These are phyloP conservation scores for Ganoderma leucocontextum DNA, from an alignment of 1,284 basidiomycete genomes.

Conservation along the genomic window DNA sequence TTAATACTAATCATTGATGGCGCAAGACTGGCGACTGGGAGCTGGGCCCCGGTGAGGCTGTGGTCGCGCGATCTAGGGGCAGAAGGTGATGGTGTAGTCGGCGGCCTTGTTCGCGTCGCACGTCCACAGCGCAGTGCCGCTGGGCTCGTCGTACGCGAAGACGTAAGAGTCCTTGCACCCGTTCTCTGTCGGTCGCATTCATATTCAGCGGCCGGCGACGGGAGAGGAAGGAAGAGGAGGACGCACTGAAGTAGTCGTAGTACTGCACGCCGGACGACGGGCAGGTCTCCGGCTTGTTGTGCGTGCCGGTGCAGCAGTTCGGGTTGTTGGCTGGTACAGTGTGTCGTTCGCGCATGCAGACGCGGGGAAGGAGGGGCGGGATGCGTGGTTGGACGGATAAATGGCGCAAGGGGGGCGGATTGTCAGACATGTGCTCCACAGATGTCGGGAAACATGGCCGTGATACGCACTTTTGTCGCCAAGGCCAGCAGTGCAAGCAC, in stretches of 20 bases:
- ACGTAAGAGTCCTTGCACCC: slow-evolving; percentile 57
- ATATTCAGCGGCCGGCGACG: not conserved
- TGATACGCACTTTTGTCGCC: slow-evolving; percentile 47
- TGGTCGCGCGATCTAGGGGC: slow-evolving; percentile 43
- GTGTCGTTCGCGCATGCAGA: not conserved
- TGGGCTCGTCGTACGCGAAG: slow-evolving; percentile 60
- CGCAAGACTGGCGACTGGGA: not conserved
- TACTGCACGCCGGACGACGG: slow-evolving; percentile 57
- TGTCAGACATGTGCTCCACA: not conserved
- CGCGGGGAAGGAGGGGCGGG: not conserved
- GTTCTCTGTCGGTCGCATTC: slow-evolving; percentile 42
- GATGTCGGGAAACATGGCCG: not conserved
- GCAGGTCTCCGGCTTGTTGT: slow-evolving; percentile 58
- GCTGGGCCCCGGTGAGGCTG: not conserved
- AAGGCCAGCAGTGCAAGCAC: slow-evolving; percentile 64
- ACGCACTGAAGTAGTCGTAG: slow-evolving; percentile 64
- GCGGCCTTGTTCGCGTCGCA: slow-evolving; percentile 47
- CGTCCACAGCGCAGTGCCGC: slow-evolving; percentile 55
- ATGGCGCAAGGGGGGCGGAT: not conserved
- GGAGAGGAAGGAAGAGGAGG: not conserved
- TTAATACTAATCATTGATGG: not conserved
- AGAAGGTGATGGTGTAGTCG: slow-evolving; percentile 60
- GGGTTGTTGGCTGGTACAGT: slow-evolving; percentile 49
- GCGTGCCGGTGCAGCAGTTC: slow-evolving; percentile 65
- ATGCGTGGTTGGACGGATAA: not conserved